Base-by-base conservation (phyloP, 2,329 filamentous ascomycete species). In the Rutstroemia sp. region DNA sequence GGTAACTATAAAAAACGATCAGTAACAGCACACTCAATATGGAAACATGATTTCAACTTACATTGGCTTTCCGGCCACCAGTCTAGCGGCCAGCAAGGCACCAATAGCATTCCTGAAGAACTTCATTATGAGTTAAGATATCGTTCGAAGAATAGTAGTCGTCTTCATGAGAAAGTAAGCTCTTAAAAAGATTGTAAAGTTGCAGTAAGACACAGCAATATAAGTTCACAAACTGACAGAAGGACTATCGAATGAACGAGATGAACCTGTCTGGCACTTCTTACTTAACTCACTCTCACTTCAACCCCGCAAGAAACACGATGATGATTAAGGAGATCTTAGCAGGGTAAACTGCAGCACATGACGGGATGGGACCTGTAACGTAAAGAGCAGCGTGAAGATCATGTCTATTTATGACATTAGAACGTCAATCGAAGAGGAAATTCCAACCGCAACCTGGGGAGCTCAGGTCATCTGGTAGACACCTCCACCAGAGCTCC, bases 1-100 rank as follows among this genome's bases (percentile, higher is more conserved):
- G 58, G 8, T 55, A 55, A 18, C 53, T 56, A 58, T 61, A 23
- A 23, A 2, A 49, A 42, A 23, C 1, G 0, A 18, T 54, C 27
- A 55, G 53, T 27, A 37, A 51, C 7, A 45, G 25, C 14, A 19
- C 18, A 44, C 4, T 19, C 41, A 12, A 21, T 5, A 44, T 7
- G 10, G 10, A 37, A 41, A 45, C 21, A 27, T n/a, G 12, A 8
- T 19, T 3, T n/a, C 18, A 23, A 37, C 53, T 55, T 51, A 55
- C 53, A 55, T 55, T 37, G 53, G 47, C 21, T 55, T 51, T 21
- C 47, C 39, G 19, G 47, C 49, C 12, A 47, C 54, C 2, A 38
- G 34, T 9, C 34, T 30, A 18, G 54, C 54, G 12, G 37, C 37
- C n/a, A 57, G 49, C 2, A 57, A 8, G 25, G 54, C 27, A 25